Base-by-base conservation (phyloP, 1,284 basidiomycete genomes). In the Sparassis latifolia region DNA sequence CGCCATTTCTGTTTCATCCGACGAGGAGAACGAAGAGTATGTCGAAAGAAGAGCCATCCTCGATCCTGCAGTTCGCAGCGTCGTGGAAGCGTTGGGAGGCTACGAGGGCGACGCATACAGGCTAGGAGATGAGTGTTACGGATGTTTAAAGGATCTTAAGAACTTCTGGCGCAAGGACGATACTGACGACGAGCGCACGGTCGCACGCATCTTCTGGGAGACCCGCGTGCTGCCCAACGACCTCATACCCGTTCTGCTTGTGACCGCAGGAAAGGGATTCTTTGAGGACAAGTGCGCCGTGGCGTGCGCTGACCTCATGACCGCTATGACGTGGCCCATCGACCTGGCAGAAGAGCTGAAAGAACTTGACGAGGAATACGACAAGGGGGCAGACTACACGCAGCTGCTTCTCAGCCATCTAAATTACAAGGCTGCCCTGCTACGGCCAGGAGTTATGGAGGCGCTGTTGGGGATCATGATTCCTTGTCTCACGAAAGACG, bases 261-360 rank as follows among this genome's bases (percentile, higher is more conserved):
- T 83, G 55, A 89, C 88, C 0, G 86, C 87, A 0, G 86, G 85
- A 10, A 80, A 82, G 55, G 89, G 90, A 9, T 72, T 79, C 28
- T 82, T 86, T 44, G 89, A 85, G 63, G 91, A 85, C 72, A 92
- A 90, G 64, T 80, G 92, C 45, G 89, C 92, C 0, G 78, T 97
- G 28, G 83, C 89, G 2, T 90, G 88, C 57, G 87, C 84, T 5
- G 95, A 97, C 65, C 74, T 97, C 30, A 85, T 96, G 62, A 90
- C 91, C 0, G 92, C 93, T 0, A 89, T 97, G 85, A 97, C 93
- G 3, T 97, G 94, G 94, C 95, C 95, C 1, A 95, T 97, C 52
- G 91, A 97, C 68, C 74, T 97, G 53, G 88, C 89, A 1, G 86
- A 90, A 60, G 95, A 97, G 69, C 73, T 97, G 54, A 89, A 89